Conservation (phyloP, 1,139 yeast species). For the Saccharomyces hybrid region DNA sequence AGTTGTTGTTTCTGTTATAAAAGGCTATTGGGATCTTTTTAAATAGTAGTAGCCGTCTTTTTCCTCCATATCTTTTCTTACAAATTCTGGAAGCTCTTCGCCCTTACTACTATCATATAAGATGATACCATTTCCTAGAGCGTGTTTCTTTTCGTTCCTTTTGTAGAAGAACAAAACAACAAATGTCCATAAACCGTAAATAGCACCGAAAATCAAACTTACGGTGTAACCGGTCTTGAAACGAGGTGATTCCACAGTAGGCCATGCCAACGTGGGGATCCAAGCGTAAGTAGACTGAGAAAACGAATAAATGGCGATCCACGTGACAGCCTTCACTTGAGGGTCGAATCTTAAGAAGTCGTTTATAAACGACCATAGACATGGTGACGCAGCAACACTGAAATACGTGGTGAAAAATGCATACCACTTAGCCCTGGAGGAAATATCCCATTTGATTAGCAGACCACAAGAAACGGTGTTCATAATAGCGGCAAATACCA, state of each 20-base stretch:
- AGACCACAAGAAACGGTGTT: slow-evolving; percentile 41
- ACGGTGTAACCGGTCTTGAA: slow-evolving; percentile 46
- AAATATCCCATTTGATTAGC: slow-evolving; percentile 40
- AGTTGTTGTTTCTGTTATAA: neutral
- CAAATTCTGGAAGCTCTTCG: slow-evolving; percentile 29
- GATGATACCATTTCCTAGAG: slow-evolving; percentile 48
- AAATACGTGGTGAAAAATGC: slow-evolving; percentile 33
- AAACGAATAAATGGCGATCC: slow-evolving; percentile 34
- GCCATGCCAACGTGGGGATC: slow-evolving; percentile 43
- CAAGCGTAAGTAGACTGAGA: slow-evolving; percentile 35
- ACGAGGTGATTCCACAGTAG: slow-evolving; percentile 48
- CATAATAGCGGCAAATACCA: slow-evolving; percentile 45
- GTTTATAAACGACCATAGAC: slow-evolving; percentile 34
- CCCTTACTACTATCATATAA: slow-evolving; percentile 28
- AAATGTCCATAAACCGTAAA: slow-evolving; percentile 49
- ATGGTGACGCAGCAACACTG: slow-evolving; percentile 33
- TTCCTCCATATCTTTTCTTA: slow-evolving; percentile 22
- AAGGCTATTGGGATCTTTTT: slow-evolving; percentile 3
- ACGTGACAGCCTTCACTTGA: slow-evolving; percentile 34
- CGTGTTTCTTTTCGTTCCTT: slow-evolving; percentile 47
- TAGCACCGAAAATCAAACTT: slow-evolving; percentile 45
- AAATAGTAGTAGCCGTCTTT: slow-evolving; percentile 28
- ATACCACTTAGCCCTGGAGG: slow-evolving; percentile 32
- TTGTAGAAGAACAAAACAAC: slow-evolving; percentile 53
- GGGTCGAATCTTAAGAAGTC: slow-evolving; percentile 35